Evolutionary conservation across 2,329 filamentous ascomycete genomes (phyloP), one percentile per base, ranked within the genome.

Genomic region (Curvularia spicifera): DNA sequence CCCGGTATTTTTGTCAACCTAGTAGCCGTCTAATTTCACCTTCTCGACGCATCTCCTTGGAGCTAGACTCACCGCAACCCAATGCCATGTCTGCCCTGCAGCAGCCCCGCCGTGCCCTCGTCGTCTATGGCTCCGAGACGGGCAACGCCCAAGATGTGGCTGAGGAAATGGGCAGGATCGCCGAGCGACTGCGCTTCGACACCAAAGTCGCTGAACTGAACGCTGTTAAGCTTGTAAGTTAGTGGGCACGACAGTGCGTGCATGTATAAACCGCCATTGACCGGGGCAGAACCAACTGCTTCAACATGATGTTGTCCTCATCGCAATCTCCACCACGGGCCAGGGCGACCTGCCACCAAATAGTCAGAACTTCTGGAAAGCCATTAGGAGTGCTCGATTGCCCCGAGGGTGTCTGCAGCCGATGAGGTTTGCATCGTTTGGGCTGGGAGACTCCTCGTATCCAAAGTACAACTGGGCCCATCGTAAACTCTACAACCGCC

Each of bases 401-500:
- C 86, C 89, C 12, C 82, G 87, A 3, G 86, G 84, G 15, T 93
- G 89, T 68, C 80, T 99, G 39, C 73, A 81, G 37, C 83, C 84
- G 33, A 80, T 96, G 61, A 83, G 81, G 1, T 98, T 96, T 77
- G 89, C 91, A 3, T 90, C 89, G 0, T 97, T 98, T 81, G 95
- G 95, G 0, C 83, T 98, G 0, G 95, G 95, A 0, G 95, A 99
- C 77, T 97, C 91, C 71, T 96, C 93, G 1, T 99, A 99, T 82
- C 84, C 90, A 55, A 94, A 96, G 89, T 97, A 92, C 78, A 99
- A 99, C 79, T 97, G 91, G 87, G 93, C 94, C 18, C 90, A 91
- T 45, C 86, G 93, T 49, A 96, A 97, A 78, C 82, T 99, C 45
- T 87, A 93, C 69, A 94, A 93, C 68, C 87, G 95, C 15, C 81